Evolutionary conservation across 768 basidiomycete species (phyloP), one percentile per base, ranked within the genome.

Genomic region (Macrolepiota albuminosa): DNA sequence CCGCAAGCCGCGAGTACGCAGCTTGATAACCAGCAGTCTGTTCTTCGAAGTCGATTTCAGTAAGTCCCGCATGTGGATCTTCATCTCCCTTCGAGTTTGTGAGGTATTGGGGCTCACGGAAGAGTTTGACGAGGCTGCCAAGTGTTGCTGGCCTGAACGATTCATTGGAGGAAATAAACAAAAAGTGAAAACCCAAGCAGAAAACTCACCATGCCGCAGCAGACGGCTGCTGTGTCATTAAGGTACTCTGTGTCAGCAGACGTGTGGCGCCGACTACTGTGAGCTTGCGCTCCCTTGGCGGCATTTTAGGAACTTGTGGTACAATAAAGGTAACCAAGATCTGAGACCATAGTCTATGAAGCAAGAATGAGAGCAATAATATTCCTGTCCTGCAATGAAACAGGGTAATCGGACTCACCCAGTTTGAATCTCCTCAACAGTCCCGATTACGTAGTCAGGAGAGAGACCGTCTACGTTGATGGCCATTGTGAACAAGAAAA

Each of bases 21-120:
- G 93, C 92, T 68, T 98, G 97, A 73, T 98, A 98, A 1, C 94
- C 92, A 6, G 89, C 88, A 2, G 83, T 81, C 69, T 91, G 89
- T 69, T 98, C 95, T 68, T 98, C 96, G 61, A 86, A 87, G 69
- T 98, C 96, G 49, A 97, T 85, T 55, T 83, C 84, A 1, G 90
- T 91, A 39, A 92, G 68, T 0, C 83, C 84, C 0, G 78, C 76
- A 48, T 84, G 75, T 8, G 78, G 70, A 50, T 86, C 84, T n/a
- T 85, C 77, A 55, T 68, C 72, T 6, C 71, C 71, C 39, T 71
- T 61, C 8, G 65, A 62, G 6, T 72, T 72, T 39, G 77, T 76
- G 68, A 93, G 81, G 61, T 89, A 82, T 64, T 92, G 87, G 0
- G 90, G 88, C 54, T 93, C 86, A 56, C 78, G 81, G 71, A 96